These are phyloP conservation scores for Penicillium glabrum DNA, from an alignment of 2,329 filamentous ascomycete species.

Conservation along the genomic window DNA sequence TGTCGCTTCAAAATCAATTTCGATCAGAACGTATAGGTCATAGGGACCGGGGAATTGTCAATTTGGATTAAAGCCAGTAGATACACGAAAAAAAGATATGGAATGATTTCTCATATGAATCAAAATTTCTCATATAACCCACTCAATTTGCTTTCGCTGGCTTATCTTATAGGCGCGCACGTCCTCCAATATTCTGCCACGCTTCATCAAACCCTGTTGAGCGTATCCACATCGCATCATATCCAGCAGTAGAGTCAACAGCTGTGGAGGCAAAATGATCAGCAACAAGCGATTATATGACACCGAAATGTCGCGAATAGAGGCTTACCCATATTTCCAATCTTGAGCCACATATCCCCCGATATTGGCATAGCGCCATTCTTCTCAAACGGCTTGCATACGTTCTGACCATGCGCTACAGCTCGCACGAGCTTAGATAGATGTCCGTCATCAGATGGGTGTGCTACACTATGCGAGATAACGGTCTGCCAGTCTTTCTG, in stretches of 20 bases:
- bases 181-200: slow-evolving; percentile 33
- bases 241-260: slow-evolving; percentile 35
- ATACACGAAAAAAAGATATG: not conserved
- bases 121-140: not conserved
- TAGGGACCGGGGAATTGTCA: not conserved
- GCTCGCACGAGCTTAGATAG: slow-evolving; percentile 72
- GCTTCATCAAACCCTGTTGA: slow-evolving; percentile 44
- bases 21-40: not conserved
- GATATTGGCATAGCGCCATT: slow-evolving; percentile 33
- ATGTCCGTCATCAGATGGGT: slow-evolving; percentile 73
- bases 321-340: slow-evolving; percentile 45
- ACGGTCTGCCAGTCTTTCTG: slow-evolving; percentile 49
- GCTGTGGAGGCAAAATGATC: slow-evolving; percentile 23
- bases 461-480: slow-evolving; percentile 46
- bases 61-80: not conserved
- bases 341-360: slow-evolving; percentile 46
- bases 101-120: not conserved
- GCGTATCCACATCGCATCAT: slow-evolving; percentile 36
- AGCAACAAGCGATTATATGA: not conserved
- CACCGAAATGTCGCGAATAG: not conserved
- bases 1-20: not conserved
- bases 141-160: not conserved
- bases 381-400: slow-evolving; percentile 36
- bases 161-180: slow-evolving; percentile 16
- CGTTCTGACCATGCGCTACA: slow-evolving; percentile 63